Evolutionary conservation across 2,329 filamentous ascomycete species (phyloP).

Genomic region (Diaporthe citri): DNA sequence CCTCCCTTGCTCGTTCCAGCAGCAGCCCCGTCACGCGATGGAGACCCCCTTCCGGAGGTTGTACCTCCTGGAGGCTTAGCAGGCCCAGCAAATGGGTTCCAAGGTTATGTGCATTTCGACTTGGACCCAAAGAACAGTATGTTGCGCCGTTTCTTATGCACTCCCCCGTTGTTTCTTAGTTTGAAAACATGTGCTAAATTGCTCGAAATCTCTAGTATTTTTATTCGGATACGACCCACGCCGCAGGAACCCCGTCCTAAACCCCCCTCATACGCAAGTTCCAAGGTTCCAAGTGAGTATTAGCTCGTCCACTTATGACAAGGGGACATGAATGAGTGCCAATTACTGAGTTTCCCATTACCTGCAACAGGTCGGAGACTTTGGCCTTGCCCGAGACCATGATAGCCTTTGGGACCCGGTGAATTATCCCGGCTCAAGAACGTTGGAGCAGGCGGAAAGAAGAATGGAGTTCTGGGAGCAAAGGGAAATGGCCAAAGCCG

Average conservation of each 20-base stretch:
- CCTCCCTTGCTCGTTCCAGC: slow-evolving; percentile 27
- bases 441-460: too few species aligned
- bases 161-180: neutral
- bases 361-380: neutral
- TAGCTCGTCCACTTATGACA: neutral
- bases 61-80: neutral
- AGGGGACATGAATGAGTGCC: too few species aligned
- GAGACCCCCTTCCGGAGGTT: neutral
- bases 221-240: neutral
- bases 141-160: neutral
- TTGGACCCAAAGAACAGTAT: slow-evolving; percentile 8
- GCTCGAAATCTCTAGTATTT: neutral
- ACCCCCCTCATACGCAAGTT: neutral
- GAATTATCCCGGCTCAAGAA: too few species aligned
- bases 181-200: neutral
- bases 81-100: neutral
- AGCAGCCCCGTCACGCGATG: accelerated
- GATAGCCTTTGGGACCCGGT: neutral
- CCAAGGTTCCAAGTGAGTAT: neutral
- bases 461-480: neutral
- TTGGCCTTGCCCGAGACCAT: neutral
- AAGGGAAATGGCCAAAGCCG: neutral
- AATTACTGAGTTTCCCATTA: neutral
- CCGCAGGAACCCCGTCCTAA: neutral
- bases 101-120: slow-evolving; percentile 10